Conservation (phyloP, 305 asterid species). For the Ajuga reptans region DNA sequence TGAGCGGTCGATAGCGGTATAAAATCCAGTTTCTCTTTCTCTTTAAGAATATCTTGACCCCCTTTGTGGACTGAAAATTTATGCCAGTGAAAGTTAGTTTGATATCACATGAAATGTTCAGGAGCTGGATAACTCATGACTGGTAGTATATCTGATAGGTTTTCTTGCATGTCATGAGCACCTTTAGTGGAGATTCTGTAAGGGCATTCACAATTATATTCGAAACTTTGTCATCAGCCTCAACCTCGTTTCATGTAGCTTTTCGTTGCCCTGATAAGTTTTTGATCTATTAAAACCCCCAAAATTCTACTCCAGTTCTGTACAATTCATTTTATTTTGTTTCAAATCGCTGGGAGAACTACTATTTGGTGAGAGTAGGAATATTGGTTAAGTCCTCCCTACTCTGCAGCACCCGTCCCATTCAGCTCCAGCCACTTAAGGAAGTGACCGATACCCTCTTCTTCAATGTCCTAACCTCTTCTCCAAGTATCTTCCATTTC, state of each 20-base stretch:
- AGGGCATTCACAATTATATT: background rate
- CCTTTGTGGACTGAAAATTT: background rate
- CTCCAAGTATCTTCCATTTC: background rate
- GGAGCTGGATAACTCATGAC: background rate
- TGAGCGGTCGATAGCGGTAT: conserved; percentile 96
- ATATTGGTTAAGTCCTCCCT: background rate
- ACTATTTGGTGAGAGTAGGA: background rate
- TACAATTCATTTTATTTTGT: background rate
- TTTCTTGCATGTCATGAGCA: background rate
- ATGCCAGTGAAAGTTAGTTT: conserved; percentile 6
- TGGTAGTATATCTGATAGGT: conserved; percentile 6
- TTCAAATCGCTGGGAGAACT: background rate
- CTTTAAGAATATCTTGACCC: background rate
- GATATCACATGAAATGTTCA: background rate
- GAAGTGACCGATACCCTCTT: background rate
- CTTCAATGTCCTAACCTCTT: background rate
- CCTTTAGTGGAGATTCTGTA: background rate
- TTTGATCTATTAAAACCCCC: background rate
- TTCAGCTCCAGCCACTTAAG: background rate
- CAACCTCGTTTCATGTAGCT: background rate
- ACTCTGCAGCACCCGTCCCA: no score
- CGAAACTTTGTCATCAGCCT: background rate
- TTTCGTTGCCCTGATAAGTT: background rate
- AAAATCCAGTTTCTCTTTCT: conserved; percentile 15
- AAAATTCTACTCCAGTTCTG: background rate